These are phyloP conservation scores for Davidsoniella eucalypti DNA, from an alignment of 2,329 filamentous ascomycete species.

Conservation along the genomic window DNA sequence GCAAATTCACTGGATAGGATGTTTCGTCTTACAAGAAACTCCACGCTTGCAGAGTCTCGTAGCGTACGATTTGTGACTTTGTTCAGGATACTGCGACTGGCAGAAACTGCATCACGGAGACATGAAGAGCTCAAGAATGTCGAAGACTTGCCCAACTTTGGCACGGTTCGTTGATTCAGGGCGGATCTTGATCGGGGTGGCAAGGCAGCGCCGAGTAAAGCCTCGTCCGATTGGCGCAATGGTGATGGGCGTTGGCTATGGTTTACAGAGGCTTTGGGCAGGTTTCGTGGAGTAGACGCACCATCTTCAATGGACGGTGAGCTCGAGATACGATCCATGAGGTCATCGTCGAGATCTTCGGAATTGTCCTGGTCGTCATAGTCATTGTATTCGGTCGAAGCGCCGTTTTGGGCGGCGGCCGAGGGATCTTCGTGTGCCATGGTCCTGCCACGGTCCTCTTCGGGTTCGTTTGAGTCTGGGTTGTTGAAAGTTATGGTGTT, in stretches of 20 bases:
- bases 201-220: no score
- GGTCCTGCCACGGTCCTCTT: slow-evolving; percentile 17
- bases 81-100: slow-evolving; percentile 7
- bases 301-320: slow-evolving; percentile 98
- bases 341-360: slow-evolving; percentile 69
- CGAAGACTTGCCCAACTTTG: not conserved
- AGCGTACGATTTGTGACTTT: not conserved
- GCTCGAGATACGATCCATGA: slow-evolving; percentile 98
- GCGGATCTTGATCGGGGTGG: no score
- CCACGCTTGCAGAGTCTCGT: slow-evolving; percentile 9
- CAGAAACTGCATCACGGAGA: slow-evolving; percentile 3
- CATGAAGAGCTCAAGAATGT: not conserved
- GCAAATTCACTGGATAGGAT: not conserved
- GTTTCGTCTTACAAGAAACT: slow-evolving; percentile 3
- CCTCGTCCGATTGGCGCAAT: not conserved
- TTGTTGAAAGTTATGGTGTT: slow-evolving; percentile 18
- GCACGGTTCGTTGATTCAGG: not conserved
- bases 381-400: slow-evolving; percentile 19
- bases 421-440: slow-evolving; percentile 39
- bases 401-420: slow-evolving; percentile 44
- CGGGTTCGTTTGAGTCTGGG: slow-evolving; percentile 15
- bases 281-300: slow-evolving; percentile 40
- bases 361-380: slow-evolving; percentile 50
- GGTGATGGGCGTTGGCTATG: not conserved
- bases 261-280: not conserved